Evolutionary conservation across 106 monocot genomes (phyloP).

Genomic region (Amphibolis antarctica): DNA sequence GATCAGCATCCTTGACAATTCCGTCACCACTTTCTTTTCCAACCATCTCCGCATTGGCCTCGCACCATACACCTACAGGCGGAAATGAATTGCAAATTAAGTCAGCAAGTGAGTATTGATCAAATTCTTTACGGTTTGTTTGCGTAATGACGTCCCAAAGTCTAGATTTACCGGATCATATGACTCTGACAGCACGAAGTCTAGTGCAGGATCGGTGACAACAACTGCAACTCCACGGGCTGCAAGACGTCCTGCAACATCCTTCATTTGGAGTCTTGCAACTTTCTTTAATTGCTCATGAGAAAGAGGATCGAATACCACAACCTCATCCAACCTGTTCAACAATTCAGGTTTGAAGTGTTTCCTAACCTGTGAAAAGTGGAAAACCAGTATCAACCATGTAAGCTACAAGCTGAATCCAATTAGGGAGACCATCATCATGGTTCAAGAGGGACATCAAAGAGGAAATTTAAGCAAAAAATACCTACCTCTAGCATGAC

Average conservation of each 20-base stretch:
- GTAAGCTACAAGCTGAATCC: not conserved
- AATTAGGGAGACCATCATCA: not conserved
- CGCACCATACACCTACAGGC: conserved; percentile 46
- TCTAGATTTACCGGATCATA: conserved; percentile 60
- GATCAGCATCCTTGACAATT: conserved; percentile 59
- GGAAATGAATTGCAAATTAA: not conserved
- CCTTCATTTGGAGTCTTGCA: conserved; percentile 58
- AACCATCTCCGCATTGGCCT: conserved; percentile 74
- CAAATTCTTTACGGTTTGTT: not conserved
- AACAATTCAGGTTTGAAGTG: conserved; percentile 64
- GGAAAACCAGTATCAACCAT: not conserved
- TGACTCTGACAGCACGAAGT: conserved; percentile 44
- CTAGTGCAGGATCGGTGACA: conserved; percentile 51
- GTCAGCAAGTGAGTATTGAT: not conserved
- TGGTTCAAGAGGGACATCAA: not conserved
- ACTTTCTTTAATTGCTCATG: conserved; percentile 64
- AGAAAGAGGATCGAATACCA: conserved; percentile 63
- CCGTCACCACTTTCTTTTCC: conserved; percentile 74
- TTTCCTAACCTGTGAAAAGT: conserved; percentile 31
- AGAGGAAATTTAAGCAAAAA: not conserved
- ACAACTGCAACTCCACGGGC: conserved; percentile 49
- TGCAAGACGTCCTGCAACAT: conserved; percentile 44
- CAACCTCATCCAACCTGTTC: conserved; percentile 58
- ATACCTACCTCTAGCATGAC: conserved; percentile 46
- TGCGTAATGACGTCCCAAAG: not conserved